phyloP scores from a whole-genome alignment of 805 yeast species.

The Metschnikowia borealis region DNA sequence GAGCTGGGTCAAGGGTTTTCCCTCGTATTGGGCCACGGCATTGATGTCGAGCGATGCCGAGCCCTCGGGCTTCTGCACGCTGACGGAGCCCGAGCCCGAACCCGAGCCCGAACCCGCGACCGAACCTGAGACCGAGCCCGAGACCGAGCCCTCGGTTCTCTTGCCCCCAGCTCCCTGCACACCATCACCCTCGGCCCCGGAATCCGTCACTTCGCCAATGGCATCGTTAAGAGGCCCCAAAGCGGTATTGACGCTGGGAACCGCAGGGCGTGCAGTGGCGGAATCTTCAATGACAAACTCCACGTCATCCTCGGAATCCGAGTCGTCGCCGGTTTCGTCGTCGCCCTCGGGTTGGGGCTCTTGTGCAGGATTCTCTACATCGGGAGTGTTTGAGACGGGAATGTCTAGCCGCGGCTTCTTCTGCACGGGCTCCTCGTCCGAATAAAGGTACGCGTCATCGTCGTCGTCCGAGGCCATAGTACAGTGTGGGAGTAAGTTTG shows the following conservation, averaged over 20 bases:
- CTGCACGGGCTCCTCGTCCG: constrained; percentile 30
- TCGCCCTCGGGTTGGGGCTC: neutral
- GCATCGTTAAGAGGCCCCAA: constrained; percentile 29
- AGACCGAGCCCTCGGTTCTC: constrained; percentile 26
- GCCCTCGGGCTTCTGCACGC: constrained; percentile 26
- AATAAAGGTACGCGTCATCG: constrained; percentile 64
- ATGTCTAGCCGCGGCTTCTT: constrained; percentile 6
- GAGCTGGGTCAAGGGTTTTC: constrained; percentile 76
- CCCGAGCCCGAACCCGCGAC: no score
- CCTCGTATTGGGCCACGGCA: constrained; percentile 69
- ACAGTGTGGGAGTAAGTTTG: no score
- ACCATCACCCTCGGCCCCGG: constrained; percentile 4
- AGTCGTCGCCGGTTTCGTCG: constrained; percentile 45
- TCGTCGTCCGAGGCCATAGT: constrained; percentile 47
- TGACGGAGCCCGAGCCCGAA: constrained; percentile 10
- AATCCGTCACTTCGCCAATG: constrained; percentile 23
- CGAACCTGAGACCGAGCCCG: no score
- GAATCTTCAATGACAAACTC: constrained; percentile 70
- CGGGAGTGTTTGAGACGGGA: no score
- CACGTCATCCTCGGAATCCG: constrained; percentile 58
- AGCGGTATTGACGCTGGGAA: constrained; percentile 23
- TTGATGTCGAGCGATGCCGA: constrained; percentile 60
- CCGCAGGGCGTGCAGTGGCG: constrained; percentile 13
- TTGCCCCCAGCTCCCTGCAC: constrained; percentile 18
- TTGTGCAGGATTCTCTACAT: neutral